Evolutionary conservation across 2,329 filamentous ascomycete species (phyloP), one percentile per base, ranked within the genome.

Genomic region (Dryadomyces quercivorus): DNA sequence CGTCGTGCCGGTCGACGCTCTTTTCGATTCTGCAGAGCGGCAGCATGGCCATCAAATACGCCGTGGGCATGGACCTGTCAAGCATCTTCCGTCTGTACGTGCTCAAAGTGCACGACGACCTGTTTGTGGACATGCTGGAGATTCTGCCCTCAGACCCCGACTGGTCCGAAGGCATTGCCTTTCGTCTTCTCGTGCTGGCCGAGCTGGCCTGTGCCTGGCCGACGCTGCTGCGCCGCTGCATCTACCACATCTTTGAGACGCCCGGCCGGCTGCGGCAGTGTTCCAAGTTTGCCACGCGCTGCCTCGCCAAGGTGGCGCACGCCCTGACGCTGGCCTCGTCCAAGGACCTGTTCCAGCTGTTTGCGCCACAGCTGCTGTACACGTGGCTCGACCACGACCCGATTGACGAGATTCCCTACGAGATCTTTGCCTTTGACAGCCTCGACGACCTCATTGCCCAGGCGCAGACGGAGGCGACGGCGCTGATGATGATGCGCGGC

Each of bases 191-290:
- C 58, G 80, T 88, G 9, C 72, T 97, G 12, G 81, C 86, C 1
- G 82, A 82, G 54, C 72, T 98, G 56, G 93, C 87, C 22, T 87
- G 88, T 34, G 72, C 75, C 51, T 97, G 92, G 88, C 84, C 89
- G 56, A 95, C 91, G 0, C 75, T 97, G 20, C 75, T 96, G 46
- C 84, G 91, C 52, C 82, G 86, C 59, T 90, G 89, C 60, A 86
- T 95, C 18, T 98, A 96, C 66, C 86, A 93, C 66, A 90, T 97
- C 21, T 95, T 97, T 61, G 93, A 97, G 66, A 89, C 86, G 0
- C 87, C 91, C 1, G 88, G 86, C 1, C 82, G 82, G 55, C 80
- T 95, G 15, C 69, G 77, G 3, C 69, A 72, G 12, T 85, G 86
- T 7, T 74, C 76, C 20, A 71, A 75, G 20, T 86, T 96, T 69